These are phyloP conservation scores for Artomyces pyxidatus DNA, from an alignment of 768 basidiomycete genomes.

Conservation along the genomic window DNA sequence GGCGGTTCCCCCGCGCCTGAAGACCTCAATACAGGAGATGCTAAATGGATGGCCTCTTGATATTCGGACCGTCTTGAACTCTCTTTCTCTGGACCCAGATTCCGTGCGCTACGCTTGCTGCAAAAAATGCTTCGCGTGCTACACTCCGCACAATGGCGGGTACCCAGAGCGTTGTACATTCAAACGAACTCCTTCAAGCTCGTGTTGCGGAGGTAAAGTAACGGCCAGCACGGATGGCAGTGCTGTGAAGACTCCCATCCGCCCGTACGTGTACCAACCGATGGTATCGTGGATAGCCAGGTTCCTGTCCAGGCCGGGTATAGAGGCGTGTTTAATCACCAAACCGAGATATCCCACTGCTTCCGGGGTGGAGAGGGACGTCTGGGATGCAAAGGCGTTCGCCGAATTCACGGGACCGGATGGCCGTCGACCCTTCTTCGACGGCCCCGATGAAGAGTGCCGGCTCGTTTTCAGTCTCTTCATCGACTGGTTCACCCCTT, in stretches of 20 bases:
- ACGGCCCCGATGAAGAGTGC: constrained; percentile 2
- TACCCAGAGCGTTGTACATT: no score
- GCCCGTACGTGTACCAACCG: neutral
- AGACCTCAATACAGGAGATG: no score
- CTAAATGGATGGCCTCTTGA: no score
- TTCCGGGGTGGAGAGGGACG: neutral
- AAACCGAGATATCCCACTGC: neutral
- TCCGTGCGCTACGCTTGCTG: no score
- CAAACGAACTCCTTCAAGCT: no score
- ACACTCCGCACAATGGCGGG: no score
- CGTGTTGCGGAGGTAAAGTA: no score
- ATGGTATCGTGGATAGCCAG: neutral
- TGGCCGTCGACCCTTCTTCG: neutral
- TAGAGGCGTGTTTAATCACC: neutral
- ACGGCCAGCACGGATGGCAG: no score
- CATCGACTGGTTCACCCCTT: constrained; percentile 31
- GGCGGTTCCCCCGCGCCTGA: no score
- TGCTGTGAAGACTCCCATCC: neutral
- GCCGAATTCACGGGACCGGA: neutral
- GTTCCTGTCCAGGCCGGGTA: neutral
- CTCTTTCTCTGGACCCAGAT: no score
- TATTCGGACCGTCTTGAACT: no score
- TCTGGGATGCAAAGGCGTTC: constrained; percentile 1
- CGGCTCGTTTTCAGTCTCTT: constrained; percentile 24
- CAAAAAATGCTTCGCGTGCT: no score